Evolutionary conservation across 768 basidiomycete species (phyloP).

Genomic region (Mycena epipterygia): DNA sequence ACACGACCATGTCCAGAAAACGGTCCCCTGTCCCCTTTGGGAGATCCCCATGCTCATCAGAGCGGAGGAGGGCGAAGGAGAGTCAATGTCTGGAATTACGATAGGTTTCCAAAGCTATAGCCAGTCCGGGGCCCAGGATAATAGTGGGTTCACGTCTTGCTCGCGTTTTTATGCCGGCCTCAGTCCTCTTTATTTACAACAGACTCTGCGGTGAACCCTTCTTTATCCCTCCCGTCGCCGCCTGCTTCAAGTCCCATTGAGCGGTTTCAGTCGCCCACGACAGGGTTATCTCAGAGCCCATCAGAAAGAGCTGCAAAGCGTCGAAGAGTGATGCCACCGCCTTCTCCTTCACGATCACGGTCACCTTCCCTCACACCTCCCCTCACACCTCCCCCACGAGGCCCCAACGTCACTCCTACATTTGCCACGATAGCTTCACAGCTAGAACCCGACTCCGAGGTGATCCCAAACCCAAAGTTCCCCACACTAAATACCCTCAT

Average conservation of each 20-base stretch:
- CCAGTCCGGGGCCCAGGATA: not conserved
- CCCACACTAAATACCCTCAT: conserved; percentile 27
- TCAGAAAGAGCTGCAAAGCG: conserved; percentile 43
- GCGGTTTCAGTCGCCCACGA: conserved; percentile 38
- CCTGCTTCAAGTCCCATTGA: conserved; percentile 46
- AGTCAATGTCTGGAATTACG: conserved; percentile 47
- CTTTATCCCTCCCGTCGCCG: conserved; percentile 51
- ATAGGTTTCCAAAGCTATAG: conserved; percentile 22
- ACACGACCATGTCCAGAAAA: conserved; percentile 59
- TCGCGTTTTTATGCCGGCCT: too few relatives aligned
- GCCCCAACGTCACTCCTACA: conserved; percentile 4
- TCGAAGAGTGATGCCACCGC: conserved; percentile 20
- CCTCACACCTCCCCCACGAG: not conserved
- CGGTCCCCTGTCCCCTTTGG: conserved; percentile 56
- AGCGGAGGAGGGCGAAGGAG: conserved; percentile 61
- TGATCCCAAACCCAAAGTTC: conserved; percentile 25
- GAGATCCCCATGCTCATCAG: conserved; percentile 61
- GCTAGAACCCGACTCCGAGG: conserved; percentile 9
- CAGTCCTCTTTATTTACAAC: not conserved
- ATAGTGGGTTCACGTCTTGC: conserved; percentile 10
- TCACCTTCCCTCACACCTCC: conserved; percentile 27
- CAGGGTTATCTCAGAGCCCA: conserved; percentile 33
- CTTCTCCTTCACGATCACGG: conserved; percentile 31
- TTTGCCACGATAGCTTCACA: conserved; percentile 48
- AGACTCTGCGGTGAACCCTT: conserved; percentile 15